Percentiles rank a stretch among this genome's conserved stretches.
Conservation (phyloP, 495 filamentous ascomycete genomes). For the Podospora tetraspora region DNA sequence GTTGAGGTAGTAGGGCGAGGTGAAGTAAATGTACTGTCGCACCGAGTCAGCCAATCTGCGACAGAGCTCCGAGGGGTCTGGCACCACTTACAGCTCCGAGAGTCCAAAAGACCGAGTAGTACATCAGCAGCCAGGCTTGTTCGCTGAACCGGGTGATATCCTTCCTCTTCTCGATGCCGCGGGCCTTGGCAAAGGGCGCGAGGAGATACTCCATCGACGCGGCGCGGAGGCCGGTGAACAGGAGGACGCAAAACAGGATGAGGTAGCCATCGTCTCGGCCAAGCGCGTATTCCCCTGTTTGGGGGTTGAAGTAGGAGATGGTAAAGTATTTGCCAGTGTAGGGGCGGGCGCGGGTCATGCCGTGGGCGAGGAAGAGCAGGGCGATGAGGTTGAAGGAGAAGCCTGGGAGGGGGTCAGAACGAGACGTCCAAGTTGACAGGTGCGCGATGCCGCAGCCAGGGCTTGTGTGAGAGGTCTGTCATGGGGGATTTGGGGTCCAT, state of each 20-base stretch:
- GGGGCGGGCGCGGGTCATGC: slow-evolving; percentile 71
- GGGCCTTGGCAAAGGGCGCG: slow-evolving; percentile 61
- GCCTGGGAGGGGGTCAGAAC: slow-evolving; percentile 15
- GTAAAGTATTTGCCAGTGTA: slow-evolving; percentile 80
- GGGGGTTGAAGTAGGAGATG: slow-evolving; percentile 72
- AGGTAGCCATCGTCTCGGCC: slow-evolving; percentile 77
- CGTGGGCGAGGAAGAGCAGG: slow-evolving; percentile 70
- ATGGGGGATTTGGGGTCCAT: not conserved
- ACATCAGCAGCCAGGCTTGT: slow-evolving; percentile 84
- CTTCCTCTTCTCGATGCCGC: slow-evolving; percentile 68
- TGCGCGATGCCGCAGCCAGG: not conserved
- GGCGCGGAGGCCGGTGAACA: slow-evolving; percentile 83
- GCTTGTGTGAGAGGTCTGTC: not conserved
- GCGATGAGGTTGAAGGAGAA: slow-evolving; percentile 53
- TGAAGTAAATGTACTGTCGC: slow-evolving; percentile 69
- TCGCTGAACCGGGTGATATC: slow-evolving; percentile 77
- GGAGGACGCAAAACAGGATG: slow-evolving; percentile 71
- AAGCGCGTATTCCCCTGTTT: slow-evolving; percentile 60
- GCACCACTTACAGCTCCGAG: slow-evolving; percentile 69
- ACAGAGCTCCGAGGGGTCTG: not conserved
- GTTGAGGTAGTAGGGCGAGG: slow-evolving; percentile 74
- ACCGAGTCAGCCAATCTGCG: slow-evolving; percentile 20
- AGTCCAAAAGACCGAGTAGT: slow-evolving; percentile 72
- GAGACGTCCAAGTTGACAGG: not conserved
- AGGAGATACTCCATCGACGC: slow-evolving; percentile 81